A percentile compares a stretch with the other conserved stretches of the same genome.
These are phyloP conservation scores for Sclerotiophoma versabilis DNA, from an alignment of 2,329 filamentous ascomycete genomes.

Conservation along the genomic window DNA sequence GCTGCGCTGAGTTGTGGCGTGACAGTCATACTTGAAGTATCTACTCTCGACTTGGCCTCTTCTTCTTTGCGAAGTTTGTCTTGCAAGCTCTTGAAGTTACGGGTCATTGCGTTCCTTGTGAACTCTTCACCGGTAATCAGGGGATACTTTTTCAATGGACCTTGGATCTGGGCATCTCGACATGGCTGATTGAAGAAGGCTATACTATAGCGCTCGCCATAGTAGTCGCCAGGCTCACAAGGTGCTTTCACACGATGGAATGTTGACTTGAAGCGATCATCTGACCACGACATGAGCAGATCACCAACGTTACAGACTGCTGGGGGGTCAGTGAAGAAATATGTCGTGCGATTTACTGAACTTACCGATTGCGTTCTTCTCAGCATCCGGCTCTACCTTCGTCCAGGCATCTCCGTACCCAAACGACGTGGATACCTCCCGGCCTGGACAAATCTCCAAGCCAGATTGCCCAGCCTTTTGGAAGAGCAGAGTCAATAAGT, in stretches of 20 bases:
- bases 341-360: neutral
- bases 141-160: slow-evolving; percentile 68
- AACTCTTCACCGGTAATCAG: slow-evolving; percentile 67
- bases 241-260: slow-evolving; percentile 71
- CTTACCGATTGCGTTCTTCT: slow-evolving; percentile 28
- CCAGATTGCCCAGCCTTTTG: slow-evolving; percentile 67
- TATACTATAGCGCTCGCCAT: slow-evolving; percentile 68
- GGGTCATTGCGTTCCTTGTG: slow-evolving; percentile 62
- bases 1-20: neutral
- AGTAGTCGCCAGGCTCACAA: slow-evolving; percentile 61
- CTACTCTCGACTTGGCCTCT: neutral
- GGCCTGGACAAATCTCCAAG: slow-evolving; percentile 69
- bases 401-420: slow-evolving; percentile 69
- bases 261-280: slow-evolving; percentile 72
- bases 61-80: slow-evolving; percentile 52
- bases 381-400: slow-evolving; percentile 59
- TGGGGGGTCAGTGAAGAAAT: neutral
- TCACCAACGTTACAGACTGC: slow-evolving; percentile 70
- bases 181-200: slow-evolving; percentile 72
- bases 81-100: slow-evolving; percentile 63
- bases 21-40: neutral
- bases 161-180: slow-evolving; percentile 65
- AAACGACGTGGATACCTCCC: slow-evolving; percentile 66
- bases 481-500: slow-evolving; percentile 68
- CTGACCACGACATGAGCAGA: slow-evolving; percentile 70